A percentile compares a stretch with the other conserved stretches of the same genome.
phyloP scores from a whole-genome alignment of 2,329 filamentous ascomycete genomes.

The Rhynchosporium agropyri region DNA sequence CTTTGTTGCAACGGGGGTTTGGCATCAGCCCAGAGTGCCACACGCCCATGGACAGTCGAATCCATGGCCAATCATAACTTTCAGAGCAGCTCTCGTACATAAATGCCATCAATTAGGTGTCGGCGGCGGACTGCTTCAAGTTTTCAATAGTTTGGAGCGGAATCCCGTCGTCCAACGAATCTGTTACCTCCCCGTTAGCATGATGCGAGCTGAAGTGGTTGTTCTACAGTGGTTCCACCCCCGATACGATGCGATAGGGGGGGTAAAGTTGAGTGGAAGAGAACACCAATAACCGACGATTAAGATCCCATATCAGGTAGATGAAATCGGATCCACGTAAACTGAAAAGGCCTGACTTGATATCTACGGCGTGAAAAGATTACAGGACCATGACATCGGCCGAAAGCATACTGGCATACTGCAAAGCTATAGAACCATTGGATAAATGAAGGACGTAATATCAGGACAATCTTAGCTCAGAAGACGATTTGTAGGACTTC shows the following conservation, averaged over 20 bases:
- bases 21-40: constrained; percentile 1
- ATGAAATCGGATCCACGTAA: too few species aligned
- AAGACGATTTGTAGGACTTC: too few species aligned
- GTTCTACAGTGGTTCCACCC: neutral
- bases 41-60: neutral
- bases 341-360: too few species aligned
- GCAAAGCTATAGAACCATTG: neutral
- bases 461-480: too few species aligned
- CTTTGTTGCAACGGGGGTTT: constrained; percentile 18
- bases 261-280: neutral
- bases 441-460: too few species aligned
- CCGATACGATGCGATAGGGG: neutral
- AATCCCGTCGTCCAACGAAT: constrained; percentile 2
- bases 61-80: constrained; percentile 18
- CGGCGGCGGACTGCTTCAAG: constrained; percentile 7
- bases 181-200: neutral
- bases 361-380: too few species aligned
- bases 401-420: too few species aligned
- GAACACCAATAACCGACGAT: neutral
- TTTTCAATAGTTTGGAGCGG: constrained; percentile 15
- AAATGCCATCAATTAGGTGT: constrained; percentile 19
- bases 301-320: too few species aligned
- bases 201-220: neutral
- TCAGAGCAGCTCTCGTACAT: constrained; percentile 4
- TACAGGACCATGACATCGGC: too few species aligned